Evolutionary conservation across 2,329 filamentous ascomycete species (phyloP).

Genomic region (Fusarium miscanthi): DNA sequence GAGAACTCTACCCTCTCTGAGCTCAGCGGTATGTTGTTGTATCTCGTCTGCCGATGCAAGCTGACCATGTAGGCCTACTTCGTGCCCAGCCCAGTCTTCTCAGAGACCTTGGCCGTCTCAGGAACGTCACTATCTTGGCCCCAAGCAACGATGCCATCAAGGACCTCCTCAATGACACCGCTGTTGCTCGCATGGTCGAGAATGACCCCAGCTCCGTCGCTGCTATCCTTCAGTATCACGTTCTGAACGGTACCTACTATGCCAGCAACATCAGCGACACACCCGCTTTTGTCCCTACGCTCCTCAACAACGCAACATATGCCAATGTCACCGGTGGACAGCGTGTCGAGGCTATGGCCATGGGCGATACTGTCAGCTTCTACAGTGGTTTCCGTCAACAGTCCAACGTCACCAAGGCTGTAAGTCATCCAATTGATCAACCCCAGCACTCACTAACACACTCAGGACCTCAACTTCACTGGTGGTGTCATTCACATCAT

Average conservation of each 20-base stretch:
- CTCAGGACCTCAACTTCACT: conserved; percentile 55
- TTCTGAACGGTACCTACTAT: conserved; percentile 60
- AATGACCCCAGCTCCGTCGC: conserved; percentile 54
- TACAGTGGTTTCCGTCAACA: conserved; percentile 55
- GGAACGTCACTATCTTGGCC: conserved; percentile 58
- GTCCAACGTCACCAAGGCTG: conserved; percentile 51
- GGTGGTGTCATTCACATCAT: conserved; percentile 63
- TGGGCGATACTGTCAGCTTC: conserved; percentile 59
- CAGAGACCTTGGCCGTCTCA: conserved; percentile 17
- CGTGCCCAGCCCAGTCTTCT: conserved; percentile 39
- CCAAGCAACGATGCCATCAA: conserved; percentile 66
- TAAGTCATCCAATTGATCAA: conserved; percentile 10
- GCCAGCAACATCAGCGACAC: conserved; percentile 48
- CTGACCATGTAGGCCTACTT: conserved; percentile 41
- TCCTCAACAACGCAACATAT: conserved; percentile 57
- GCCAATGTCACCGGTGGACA: conserved; percentile 58
- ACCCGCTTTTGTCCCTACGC: conserved; percentile 52
- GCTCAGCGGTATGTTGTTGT: conserved; percentile 32
- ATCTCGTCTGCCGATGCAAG: background rate
- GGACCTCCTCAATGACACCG: conserved; percentile 58
- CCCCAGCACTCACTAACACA: background rate
- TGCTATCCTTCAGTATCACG: conserved; percentile 67
- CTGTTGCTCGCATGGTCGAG: conserved; percentile 53
- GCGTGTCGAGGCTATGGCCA: conserved; percentile 52
- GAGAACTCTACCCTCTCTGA: conserved; percentile 45